Conservation (phyloP, 495 filamentous ascomycete genomes). For the Annulohypoxylon maeteangense region DNA sequence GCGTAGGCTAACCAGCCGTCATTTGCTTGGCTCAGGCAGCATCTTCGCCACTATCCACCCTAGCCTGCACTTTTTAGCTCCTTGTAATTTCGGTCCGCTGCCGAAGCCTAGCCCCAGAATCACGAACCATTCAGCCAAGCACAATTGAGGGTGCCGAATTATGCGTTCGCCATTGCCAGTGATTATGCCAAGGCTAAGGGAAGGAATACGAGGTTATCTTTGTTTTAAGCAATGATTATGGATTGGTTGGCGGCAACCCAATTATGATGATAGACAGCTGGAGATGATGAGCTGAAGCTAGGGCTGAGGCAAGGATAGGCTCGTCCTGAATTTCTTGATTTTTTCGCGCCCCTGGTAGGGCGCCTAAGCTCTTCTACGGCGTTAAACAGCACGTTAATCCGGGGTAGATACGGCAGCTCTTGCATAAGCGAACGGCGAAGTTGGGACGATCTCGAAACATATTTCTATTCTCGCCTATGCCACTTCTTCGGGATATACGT, state of each 20-base stretch:
- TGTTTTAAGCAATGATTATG: neutral
- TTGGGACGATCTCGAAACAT: constrained; percentile 14
- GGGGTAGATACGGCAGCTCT: constrained; percentile 28
- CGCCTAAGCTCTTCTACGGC: constrained; percentile 3
- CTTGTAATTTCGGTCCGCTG: constrained; percentile 22
- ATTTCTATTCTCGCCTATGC: neutral
- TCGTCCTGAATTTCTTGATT: neutral
- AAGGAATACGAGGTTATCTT: neutral
- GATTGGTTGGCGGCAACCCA: constrained; percentile 4
- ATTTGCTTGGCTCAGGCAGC: constrained; percentile 23
- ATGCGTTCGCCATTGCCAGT: neutral
- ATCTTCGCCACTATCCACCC: constrained; percentile 15
- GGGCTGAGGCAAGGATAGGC: constrained; percentile 9
- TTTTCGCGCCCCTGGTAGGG: constrained; percentile 10
- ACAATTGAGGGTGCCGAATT: neutral
- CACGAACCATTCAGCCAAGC: neutral
- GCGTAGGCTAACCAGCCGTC: neutral
- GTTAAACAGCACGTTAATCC: constrained; percentile 23
- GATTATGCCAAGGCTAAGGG: neutral
- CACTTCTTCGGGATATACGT: neutral
- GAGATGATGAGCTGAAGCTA: constrained; percentile 1
- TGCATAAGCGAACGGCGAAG: constrained; percentile 35
- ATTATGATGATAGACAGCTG: constrained; percentile 8
- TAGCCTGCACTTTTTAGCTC: constrained; percentile 16
- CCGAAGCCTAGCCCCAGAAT: neutral